Percentiles rank a stretch among this genome's conserved stretches.
Evolutionary conservation across 2,329 filamentous ascomycete genomes (phyloP).

Genomic region (Aspergillus clavatus): DNA sequence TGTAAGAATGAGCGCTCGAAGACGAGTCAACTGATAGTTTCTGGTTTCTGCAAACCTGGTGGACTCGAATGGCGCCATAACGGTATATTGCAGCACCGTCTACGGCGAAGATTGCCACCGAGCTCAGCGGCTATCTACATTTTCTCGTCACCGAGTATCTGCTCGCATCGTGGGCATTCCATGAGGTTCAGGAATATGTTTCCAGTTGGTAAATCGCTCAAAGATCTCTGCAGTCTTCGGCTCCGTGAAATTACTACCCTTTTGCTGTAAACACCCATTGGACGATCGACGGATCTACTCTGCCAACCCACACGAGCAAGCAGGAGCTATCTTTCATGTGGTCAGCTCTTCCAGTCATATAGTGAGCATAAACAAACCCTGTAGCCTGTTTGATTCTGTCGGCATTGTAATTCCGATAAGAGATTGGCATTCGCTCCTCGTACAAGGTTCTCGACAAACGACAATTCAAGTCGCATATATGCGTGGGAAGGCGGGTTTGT

Average conservation of each 20-base stretch:
- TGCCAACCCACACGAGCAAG: not conserved
- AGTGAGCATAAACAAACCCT: too few relatives aligned
- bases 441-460: too few relatives aligned
- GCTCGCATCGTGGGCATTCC: slow-evolving; percentile 10
- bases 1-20: slow-evolving; percentile 8
- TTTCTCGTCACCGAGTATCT: slow-evolving; percentile 5
- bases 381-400: too few relatives aligned
- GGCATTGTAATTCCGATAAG: too few relatives aligned
- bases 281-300: not conserved
- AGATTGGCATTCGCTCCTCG: too few relatives aligned
- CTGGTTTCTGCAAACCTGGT: not conserved
- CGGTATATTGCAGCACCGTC: not conserved
- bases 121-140: slow-evolving; percentile 2
- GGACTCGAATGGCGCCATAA: not conserved
- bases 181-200: slow-evolving; percentile 1
- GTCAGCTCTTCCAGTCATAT: not conserved
- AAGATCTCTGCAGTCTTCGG: not conserved
- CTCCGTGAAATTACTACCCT: not conserved
- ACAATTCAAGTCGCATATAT: too few relatives aligned
- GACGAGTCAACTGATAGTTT: slow-evolving; percentile 11
- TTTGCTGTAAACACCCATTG: not conserved
- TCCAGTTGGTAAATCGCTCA: not conserved
- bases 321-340: not conserved
- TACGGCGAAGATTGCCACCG: slow-evolving; percentile 1
- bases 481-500: too few relatives aligned